Conservation (phyloP, 2,329 filamentous ascomycete species). For the Penicillium palitans region DNA sequence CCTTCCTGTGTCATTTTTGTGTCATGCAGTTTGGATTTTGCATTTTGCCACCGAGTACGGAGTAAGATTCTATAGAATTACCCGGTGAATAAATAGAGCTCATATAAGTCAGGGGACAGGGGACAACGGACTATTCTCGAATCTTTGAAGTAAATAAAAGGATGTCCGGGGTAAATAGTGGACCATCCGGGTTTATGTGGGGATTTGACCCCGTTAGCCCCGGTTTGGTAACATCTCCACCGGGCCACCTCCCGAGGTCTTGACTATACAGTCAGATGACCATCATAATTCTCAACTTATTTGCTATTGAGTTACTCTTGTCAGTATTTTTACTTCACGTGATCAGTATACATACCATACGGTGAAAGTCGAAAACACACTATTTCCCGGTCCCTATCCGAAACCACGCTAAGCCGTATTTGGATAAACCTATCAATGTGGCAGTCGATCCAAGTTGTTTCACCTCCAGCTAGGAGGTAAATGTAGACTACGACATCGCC, state of each 20-base stretch:
- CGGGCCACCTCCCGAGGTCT: too few relatives aligned
- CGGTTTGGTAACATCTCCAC: background rate
- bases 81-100: background rate
- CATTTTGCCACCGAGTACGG: background rate
- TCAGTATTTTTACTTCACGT: too few relatives aligned
- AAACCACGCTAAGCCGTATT: too few relatives aligned
- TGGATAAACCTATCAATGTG: too few relatives aligned
- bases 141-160: background rate
- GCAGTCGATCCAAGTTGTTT: too few relatives aligned
- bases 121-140: background rate
- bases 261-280: too few relatives aligned
- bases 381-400: too few relatives aligned
- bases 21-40: conserved; percentile 2
- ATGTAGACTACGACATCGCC: too few relatives aligned
- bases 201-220: background rate
- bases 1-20: conserved; percentile 1
- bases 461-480: too few relatives aligned
- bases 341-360: too few relatives aligned
- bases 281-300: background rate
- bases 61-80: background rate
- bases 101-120: background rate
- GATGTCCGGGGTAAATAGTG: background rate
- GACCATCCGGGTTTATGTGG: background rate
- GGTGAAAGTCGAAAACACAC: too few relatives aligned
- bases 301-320: background rate